phyloP scores from a whole-genome alignment of 108 stramenopile species.

The Skeletonema potamos region DNA sequence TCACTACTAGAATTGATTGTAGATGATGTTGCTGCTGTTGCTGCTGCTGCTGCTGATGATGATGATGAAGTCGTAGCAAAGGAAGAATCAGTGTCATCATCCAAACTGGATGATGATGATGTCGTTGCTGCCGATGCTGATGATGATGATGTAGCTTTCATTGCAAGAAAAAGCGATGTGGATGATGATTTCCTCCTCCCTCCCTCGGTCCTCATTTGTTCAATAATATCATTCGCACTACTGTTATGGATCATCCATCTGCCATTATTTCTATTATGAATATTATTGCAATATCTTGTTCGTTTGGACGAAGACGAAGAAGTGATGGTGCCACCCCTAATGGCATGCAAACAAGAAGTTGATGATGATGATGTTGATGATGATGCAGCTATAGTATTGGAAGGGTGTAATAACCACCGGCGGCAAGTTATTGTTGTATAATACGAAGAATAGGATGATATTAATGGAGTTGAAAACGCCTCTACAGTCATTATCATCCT shows the following conservation, averaged over 20 bases:
- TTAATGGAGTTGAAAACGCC: neutral
- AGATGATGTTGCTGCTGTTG: neutral
- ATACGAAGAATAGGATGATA: neutral
- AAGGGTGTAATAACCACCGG: too few species aligned
- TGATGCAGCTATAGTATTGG: too few species aligned
- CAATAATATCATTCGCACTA: neutral
- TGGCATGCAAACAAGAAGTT: neutral
- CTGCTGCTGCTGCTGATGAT: neutral
- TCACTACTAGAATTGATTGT: neutral
- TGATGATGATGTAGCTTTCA: neutral
- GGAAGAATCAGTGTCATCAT: neutral
- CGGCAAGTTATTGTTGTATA: neutral
- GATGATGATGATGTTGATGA: neutral
- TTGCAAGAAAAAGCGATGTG: neutral
- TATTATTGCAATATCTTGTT: too few species aligned
- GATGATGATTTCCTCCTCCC: neutral
- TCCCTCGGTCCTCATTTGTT: too few species aligned
- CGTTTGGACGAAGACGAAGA: too few species aligned
- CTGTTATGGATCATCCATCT: neutral
- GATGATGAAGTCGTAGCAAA: neutral
- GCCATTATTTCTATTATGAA: neutral
- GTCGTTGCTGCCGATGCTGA: neutral
- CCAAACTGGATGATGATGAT: neutral
- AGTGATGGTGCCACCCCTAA: too few species aligned
- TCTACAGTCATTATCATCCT: neutral